Conservation (phyloP, 108 stramenopile genomes). For the Nitzschia putrida region DNA sequence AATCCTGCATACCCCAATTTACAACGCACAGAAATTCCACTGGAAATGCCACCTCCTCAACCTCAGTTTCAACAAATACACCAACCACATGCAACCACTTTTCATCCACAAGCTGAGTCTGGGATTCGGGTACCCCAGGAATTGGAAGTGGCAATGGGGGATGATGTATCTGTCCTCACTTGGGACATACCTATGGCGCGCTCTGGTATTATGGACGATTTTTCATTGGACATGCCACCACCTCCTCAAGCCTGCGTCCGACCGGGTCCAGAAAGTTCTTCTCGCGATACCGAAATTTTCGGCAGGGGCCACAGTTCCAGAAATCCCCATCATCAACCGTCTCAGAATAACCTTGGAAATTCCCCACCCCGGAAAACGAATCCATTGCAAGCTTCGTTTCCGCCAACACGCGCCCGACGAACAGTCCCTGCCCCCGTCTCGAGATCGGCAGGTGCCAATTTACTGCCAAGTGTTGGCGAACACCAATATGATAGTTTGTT, state of each 20-base stretch:
- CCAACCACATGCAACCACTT: not conserved
- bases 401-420: no score
- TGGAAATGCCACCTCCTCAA: constrained; percentile 4
- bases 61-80: constrained; percentile 2
- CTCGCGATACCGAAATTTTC: no score
- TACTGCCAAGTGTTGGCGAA: no score
- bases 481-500: no score
- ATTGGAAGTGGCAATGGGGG: constrained; percentile 17
- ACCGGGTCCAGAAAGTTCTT: constrained; percentile 17
- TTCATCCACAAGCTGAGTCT: constrained; percentile 2
- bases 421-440: no score
- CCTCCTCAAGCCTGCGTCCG: not conserved
- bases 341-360: no score
- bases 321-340: no score
- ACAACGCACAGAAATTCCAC: not conserved
- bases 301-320: no score
- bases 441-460: no score
- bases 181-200: constrained; percentile 38
- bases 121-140: constrained; percentile 15
- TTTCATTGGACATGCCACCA: constrained; percentile 4
- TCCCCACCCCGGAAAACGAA: no score
- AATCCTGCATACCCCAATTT: not conserved
- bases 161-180: constrained; percentile 38
- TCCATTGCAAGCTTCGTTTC: no score
- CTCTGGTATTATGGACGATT: constrained; percentile 1